A percentile compares a stretch with the other conserved stretches of the same genome.
These are phyloP conservation scores for Lipomyces orientalis DNA, from an alignment of 805 yeast species.

Conservation along the genomic window DNA sequence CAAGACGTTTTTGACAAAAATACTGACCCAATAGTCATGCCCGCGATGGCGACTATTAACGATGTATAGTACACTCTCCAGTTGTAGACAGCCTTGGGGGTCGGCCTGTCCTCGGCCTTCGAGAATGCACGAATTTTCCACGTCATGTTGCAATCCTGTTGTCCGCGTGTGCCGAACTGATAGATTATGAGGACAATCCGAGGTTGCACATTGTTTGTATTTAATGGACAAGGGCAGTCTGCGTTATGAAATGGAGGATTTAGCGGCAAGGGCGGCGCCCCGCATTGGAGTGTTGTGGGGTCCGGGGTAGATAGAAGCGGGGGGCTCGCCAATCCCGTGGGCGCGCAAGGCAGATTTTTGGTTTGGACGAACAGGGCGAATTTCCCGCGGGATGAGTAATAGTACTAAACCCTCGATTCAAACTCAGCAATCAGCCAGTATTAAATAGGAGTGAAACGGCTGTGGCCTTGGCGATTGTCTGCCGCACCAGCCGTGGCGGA, in stretches of 20 bases:
- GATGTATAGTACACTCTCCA: conserved; percentile 52
- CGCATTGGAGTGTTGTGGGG: background rate
- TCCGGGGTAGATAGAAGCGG: background rate
- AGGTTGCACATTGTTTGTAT: background rate
- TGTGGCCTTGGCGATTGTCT: too few relatives aligned
- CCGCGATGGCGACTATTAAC: conserved; percentile 55
- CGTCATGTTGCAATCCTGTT: conserved; percentile 1
- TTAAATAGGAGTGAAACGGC: too few relatives aligned
- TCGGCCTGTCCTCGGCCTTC: conserved; percentile 35
- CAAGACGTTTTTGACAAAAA: too few relatives aligned
- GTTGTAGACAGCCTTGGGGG: conserved; percentile 56
- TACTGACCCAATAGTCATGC: conserved; percentile 61
- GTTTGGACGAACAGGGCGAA: too few relatives aligned
- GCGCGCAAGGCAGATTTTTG: too few relatives aligned
- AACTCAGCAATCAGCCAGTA: too few relatives aligned
- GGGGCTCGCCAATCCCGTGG: background rate
- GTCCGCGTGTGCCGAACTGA: background rate
- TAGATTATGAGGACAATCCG: background rate
- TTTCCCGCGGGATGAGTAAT: too few relatives aligned
- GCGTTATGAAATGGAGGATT: background rate
- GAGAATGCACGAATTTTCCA: conserved; percentile 26
- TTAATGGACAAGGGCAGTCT: background rate
- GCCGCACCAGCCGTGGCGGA: too few relatives aligned
- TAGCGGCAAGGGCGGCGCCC: background rate
- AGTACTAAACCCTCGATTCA: too few relatives aligned